Evolutionary conservation across 805 yeast genomes (phyloP).

Genomic region (Wickerhamiella dianesei): DNA sequence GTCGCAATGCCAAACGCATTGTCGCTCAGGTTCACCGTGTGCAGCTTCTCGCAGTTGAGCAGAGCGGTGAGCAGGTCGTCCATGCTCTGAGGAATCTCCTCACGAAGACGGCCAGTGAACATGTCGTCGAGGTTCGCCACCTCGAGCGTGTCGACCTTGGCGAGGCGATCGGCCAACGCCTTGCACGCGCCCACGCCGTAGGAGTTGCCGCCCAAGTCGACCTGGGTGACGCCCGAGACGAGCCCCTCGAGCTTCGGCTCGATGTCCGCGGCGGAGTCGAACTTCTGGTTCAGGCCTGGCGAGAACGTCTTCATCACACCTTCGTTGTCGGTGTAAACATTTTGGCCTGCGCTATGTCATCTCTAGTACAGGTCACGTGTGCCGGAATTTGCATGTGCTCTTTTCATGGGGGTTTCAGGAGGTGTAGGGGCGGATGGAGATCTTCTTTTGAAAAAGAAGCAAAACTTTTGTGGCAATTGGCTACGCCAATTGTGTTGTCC

Average conservation of each 20-base stretch:
- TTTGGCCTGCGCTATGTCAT: background rate
- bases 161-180: constrained; percentile 46
- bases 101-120: constrained; percentile 87
- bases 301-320: constrained; percentile 13
- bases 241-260: constrained; percentile 54
- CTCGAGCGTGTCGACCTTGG: constrained; percentile 32
- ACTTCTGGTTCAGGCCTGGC: constrained; percentile 31
- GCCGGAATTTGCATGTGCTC: too few species aligned
- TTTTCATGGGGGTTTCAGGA: too few species aligned
- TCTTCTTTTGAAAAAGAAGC: too few species aligned
- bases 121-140: constrained; percentile 77
- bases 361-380: too few species aligned
- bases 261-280: constrained; percentile 60
- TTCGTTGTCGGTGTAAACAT: background rate
- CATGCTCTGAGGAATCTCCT: constrained; percentile 83
- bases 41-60: constrained; percentile 51
- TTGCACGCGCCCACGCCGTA: constrained; percentile 82
- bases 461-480: too few species aligned
- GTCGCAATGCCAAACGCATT: constrained; percentile 96
- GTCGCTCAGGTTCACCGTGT: constrained; percentile 73
- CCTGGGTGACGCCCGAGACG: constrained; percentile 32
- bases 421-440: too few species aligned
- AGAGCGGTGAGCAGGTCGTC: constrained; percentile 60
- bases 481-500: too few species aligned
- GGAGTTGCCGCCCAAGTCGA: constrained; percentile 87